Percentiles rank a stretch among this genome's conserved stretches.
Evolutionary conservation across 495 filamentous ascomycete genomes (phyloP).

Genomic region (Aspergillus steynii): DNA sequence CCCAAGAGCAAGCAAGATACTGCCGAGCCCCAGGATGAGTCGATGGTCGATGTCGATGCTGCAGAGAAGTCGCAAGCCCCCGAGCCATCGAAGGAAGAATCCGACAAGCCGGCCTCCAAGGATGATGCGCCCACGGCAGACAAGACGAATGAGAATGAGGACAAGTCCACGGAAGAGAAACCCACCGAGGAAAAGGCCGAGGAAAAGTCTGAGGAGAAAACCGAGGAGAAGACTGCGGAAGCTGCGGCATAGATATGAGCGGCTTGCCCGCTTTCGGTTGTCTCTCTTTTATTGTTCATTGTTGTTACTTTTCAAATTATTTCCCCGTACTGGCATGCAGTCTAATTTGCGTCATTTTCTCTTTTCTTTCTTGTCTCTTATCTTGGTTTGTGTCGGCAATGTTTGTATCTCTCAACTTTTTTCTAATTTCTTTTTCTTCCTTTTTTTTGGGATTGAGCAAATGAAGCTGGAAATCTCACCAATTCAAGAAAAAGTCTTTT

Average conservation of each 20-base stretch:
- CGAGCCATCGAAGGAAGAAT: slow-evolving; percentile 25
- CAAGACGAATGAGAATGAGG: slow-evolving; percentile 16
- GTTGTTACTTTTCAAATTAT: neutral
- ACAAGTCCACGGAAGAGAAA: slow-evolving; percentile 24
- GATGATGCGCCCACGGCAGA: slow-evolving; percentile 23
- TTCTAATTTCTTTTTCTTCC: neutral
- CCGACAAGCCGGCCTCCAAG: slow-evolving; percentile 21
- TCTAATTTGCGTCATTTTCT: neutral
- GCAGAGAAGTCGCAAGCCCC: slow-evolving; percentile 28
- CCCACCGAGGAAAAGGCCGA: slow-evolving; percentile 17
- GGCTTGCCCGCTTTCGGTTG: neutral
- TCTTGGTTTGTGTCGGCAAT: slow-evolving; percentile 4
- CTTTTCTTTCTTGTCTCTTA: neutral
- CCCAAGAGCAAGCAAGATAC: slow-evolving; percentile 36
- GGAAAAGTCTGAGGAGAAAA: neutral
- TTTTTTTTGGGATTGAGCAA: slow-evolving; percentile 5
- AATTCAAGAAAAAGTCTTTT: slow-evolving; percentile 11
- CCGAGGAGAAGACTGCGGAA: slow-evolving; percentile 24
- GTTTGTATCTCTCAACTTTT: slow-evolving; percentile 4
- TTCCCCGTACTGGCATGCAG: slow-evolving; percentile 1
- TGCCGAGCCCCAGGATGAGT: slow-evolving; percentile 38
- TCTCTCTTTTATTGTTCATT: neutral
- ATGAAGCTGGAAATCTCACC: neutral
- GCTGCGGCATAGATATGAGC: slow-evolving; percentile 19
- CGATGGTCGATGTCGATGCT: slow-evolving; percentile 37